Conservation (phyloP, 495 filamentous ascomycete genomes). For the Trichocladium uniseriatum region DNA sequence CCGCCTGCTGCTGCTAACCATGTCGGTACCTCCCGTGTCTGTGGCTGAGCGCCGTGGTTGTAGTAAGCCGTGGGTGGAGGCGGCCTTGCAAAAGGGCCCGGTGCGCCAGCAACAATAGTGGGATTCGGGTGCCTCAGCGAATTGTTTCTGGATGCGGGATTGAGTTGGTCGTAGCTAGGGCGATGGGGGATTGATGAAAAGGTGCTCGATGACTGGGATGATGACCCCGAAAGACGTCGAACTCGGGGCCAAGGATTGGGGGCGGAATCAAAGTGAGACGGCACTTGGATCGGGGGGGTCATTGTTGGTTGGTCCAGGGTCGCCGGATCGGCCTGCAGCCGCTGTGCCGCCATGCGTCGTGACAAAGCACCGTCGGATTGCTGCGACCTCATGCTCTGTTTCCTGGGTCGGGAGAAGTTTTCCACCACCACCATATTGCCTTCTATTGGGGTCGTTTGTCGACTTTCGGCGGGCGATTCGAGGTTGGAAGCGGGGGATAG, state of each 20-base stretch:
- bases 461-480: conserved; percentile 18
- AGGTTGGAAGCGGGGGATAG: conserved; percentile 17
- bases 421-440: conserved; percentile 27
- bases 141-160: conserved; percentile 9
- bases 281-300: conserved; percentile 14
- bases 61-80: conserved; percentile 8
- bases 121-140: conserved; percentile 18
- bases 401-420: conserved; percentile 46
- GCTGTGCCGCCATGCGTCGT: conserved; percentile 18
- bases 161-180: conserved; percentile 26
- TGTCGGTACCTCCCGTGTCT: conserved; percentile 31
- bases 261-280: conserved; percentile 7
- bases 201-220: conserved; percentile 37
- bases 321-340: conserved; percentile 23
- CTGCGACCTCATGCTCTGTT: conserved; percentile 37
- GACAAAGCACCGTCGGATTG: conserved; percentile 27
- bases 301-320: conserved; percentile 20
- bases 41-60: conserved; percentile 9
- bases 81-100: conserved; percentile 6
- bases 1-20: conserved; percentile 32
- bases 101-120: conserved; percentile 15
- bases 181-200: conserved; percentile 31
- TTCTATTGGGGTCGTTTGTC: conserved; percentile 16
- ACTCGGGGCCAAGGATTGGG: conserved; percentile 28
- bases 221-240: conserved; percentile 38